Conservation (phyloP, 345 rosid genomes). For the Eucalyptus marginata region DNA sequence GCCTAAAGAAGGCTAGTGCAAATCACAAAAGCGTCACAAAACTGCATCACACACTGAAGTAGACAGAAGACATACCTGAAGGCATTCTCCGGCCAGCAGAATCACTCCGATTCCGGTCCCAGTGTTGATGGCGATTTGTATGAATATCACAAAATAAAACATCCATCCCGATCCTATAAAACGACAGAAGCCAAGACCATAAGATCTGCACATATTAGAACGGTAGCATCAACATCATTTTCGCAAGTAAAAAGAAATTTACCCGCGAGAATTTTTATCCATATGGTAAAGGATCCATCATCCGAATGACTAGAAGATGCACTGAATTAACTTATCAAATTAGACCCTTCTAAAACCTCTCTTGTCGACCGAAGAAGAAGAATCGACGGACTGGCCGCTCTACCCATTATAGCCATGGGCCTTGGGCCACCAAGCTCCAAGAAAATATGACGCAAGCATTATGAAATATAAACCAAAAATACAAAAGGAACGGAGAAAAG, state of each 20-base stretch:
- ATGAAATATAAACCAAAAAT: neutral
- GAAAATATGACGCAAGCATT: neutral
- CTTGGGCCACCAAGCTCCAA: neutral
- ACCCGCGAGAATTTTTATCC: neutral
- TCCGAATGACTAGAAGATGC: neutral
- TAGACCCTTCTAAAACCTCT: neutral
- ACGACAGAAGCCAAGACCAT: neutral
- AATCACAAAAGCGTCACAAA: neutral
- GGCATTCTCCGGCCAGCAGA: constrained; percentile 78
- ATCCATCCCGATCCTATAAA: constrained; percentile 91
- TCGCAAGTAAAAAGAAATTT: neutral
- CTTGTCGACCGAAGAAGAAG: neutral
- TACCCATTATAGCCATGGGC: neutral
- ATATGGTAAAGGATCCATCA: neutral
- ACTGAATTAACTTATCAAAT: neutral
- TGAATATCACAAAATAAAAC: constrained; percentile 82
- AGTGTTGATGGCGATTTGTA: constrained; percentile 83
- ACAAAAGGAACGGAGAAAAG: neutral
- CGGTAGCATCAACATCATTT: neutral
- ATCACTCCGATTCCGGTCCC: constrained; percentile 83
- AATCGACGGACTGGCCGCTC: neutral
- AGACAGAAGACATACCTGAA: constrained; percentile 36
- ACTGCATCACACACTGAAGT: neutral
- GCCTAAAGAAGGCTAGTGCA: neutral
- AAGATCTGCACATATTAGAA: neutral